phyloP scores from a whole-genome alignment of 441 rosid genomes.

The Biscutella laevigata region DNA sequence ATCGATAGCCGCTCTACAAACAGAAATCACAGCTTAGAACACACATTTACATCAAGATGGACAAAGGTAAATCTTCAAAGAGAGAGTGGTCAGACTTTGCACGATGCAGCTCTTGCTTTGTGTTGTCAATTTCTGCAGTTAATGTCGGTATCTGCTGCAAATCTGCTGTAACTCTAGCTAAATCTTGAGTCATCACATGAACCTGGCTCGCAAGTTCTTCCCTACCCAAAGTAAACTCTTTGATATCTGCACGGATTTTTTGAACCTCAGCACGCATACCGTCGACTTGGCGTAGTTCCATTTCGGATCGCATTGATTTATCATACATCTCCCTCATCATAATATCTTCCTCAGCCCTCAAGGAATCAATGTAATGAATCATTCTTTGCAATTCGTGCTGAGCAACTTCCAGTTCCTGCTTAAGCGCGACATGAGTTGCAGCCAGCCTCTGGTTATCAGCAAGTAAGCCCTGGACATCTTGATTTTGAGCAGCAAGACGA shows the following conservation, averaged over 20 bases:
- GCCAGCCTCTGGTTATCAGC: constrained; percentile 81
- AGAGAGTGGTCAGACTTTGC: constrained; percentile 41
- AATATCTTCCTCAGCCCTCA: constrained; percentile 64
- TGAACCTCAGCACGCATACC: constrained; percentile 53
- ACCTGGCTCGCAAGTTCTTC: constrained; percentile 68
- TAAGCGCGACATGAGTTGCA: constrained; percentile 85
- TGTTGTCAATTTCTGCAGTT: constrained; percentile 64
- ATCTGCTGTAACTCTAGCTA: constrained; percentile 61
- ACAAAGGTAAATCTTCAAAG: neutral
- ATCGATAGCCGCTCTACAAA: constrained; percentile 72
- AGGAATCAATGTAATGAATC: constrained; percentile 52
- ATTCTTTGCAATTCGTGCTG: constrained; percentile 71
- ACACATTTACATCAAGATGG: neutral
- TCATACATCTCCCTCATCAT: constrained; percentile 87
- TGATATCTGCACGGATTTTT: constrained; percentile 61
- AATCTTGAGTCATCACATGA: constrained; percentile 64
- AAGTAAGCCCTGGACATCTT: constrained; percentile 76
- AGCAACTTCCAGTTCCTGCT: constrained; percentile 81
- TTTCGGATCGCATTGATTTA: constrained; percentile 53
- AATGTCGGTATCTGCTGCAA: constrained; percentile 66
- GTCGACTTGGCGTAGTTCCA: constrained; percentile 62
- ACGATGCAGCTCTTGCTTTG: constrained; percentile 84
- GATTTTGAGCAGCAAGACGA: constrained; percentile 66
- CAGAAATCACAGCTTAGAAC: neutral
- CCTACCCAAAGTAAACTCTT: constrained; percentile 56